Conservation (phyloP, 2,329 filamentous ascomycete genomes). For the Aspergillus clavatus region DNA sequence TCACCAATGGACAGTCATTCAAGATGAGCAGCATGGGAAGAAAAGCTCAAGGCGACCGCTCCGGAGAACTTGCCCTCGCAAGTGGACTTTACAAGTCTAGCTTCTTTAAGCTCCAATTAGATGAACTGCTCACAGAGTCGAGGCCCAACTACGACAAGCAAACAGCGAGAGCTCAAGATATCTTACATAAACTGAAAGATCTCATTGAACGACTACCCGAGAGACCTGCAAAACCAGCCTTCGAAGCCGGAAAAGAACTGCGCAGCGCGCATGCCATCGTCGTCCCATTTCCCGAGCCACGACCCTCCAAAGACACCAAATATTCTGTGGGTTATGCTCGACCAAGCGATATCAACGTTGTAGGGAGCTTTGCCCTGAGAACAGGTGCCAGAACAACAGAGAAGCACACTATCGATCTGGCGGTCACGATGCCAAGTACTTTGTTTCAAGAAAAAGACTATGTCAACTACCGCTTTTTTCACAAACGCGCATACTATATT, state of each 20-base stretch:
- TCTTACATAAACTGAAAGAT: constrained; percentile 51
- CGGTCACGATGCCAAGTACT: constrained; percentile 73
- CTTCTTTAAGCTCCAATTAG: constrained; percentile 63
- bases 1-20: neutral
- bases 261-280: constrained; percentile 62
- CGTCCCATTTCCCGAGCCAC: constrained; percentile 83
- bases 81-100: constrained; percentile 60
- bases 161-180: constrained; percentile 49
- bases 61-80: constrained; percentile 33
- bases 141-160: constrained; percentile 56
- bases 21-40: constrained; percentile 14
- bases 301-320: constrained; percentile 67
- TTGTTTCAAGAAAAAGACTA: constrained; percentile 95
- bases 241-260: constrained; percentile 63
- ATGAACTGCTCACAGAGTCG: constrained; percentile 57
- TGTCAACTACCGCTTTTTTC: constrained; percentile 86
- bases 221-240: constrained; percentile 48
- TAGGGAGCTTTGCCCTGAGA: constrained; percentile 78
- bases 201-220: constrained; percentile 55
- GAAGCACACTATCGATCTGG: constrained; percentile 67
- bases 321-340: constrained; percentile 77
- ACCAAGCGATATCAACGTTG: constrained; percentile 75
- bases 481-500: constrained; percentile 88
- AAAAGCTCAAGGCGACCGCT: constrained; percentile 22
- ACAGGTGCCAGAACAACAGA: constrained; percentile 61